Evolutionary conservation across 108 stramenopile genomes (phyloP).

Genomic region (Fragilariopsis cylindrus): DNA sequence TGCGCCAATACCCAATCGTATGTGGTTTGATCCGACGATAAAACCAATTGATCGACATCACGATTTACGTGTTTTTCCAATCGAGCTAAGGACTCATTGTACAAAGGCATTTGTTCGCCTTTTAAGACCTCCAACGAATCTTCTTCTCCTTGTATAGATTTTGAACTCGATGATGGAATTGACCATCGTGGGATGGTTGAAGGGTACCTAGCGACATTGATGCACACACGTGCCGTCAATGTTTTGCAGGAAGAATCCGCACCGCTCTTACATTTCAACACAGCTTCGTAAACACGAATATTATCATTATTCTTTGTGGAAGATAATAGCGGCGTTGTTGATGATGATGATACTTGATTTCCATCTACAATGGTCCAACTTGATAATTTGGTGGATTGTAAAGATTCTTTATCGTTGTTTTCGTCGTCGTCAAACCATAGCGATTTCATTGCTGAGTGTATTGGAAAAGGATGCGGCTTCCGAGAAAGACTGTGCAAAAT

Average conservation of each 20-base stretch:
- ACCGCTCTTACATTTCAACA: constrained; percentile 38
- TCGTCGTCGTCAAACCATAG: too few species aligned
- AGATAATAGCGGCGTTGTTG: not conserved
- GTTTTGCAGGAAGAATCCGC: constrained; percentile 7
- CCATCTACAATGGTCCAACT: not conserved
- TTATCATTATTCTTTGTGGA: not conserved
- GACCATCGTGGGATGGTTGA: constrained; percentile 57
- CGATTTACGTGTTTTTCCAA: constrained; percentile 57
- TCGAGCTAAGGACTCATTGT: constrained; percentile 42
- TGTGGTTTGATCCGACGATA: constrained; percentile 46
- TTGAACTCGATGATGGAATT: constrained; percentile 31
- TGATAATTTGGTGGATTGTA: constrained; percentile 3
- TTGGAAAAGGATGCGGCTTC: constrained; percentile 15
- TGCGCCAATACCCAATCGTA: constrained; percentile 78
- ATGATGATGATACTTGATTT: not conserved
- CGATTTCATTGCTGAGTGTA: constrained; percentile 17
- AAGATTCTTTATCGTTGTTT: constrained; percentile 31
- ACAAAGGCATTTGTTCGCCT: constrained; percentile 32
- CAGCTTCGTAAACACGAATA: constrained; percentile 37
- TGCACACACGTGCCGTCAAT: constrained; percentile 46
- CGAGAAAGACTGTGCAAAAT: constrained; percentile 35
- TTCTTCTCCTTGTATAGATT: constrained; percentile 32
- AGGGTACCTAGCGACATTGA: constrained; percentile 57
- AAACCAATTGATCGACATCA: constrained; percentile 49
- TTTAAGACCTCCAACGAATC: constrained; percentile 27